Conservation (phyloP, 2,329 filamentous ascomycete genomes). For the Aspergillus chevalieri region DNA sequence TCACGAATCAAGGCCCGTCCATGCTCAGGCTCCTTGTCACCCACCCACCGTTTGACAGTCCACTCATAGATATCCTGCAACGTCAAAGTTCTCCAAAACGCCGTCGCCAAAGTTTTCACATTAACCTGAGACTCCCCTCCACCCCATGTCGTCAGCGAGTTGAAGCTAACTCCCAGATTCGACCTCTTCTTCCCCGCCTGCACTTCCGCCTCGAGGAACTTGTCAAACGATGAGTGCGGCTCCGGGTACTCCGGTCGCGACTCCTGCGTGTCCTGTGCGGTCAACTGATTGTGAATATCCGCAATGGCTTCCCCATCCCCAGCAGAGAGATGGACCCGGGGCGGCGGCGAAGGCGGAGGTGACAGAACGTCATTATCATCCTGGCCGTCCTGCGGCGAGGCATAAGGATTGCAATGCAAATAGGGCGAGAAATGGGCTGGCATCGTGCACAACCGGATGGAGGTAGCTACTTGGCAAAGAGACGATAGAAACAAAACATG, state of each 20-base stretch:
- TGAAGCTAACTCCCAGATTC: slow-evolving; percentile 68
- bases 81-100: slow-evolving; percentile 67
- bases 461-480: not conserved
- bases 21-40: slow-evolving; percentile 37
- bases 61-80: slow-evolving; percentile 61
- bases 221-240: slow-evolving; percentile 57
- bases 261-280: slow-evolving; percentile 10
- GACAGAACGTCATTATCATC: slow-evolving; percentile 6
- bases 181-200: slow-evolving; percentile 59
- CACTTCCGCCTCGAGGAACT: slow-evolving; percentile 64
- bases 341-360: slow-evolving; percentile 1
- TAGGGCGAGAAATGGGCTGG: slow-evolving; percentile 22
- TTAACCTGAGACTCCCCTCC: slow-evolving; percentile 56
- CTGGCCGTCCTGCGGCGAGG: slow-evolving; percentile 12
- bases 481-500: not conserved
- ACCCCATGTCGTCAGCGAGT: slow-evolving; percentile 65
- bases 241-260: slow-evolving; percentile 18
- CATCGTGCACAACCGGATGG: slow-evolving; percentile 11
- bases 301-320: slow-evolving; percentile 26
- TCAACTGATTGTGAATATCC: slow-evolving; percentile 26
- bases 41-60: slow-evolving; percentile 44
- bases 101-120: slow-evolving; percentile 63
- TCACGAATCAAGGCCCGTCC: slow-evolving; percentile 53
- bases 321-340: slow-evolving; percentile 23
- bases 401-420: slow-evolving; percentile 16